Base-by-base conservation (phyloP, 2,329 filamentous ascomycete species). In the Shiraia sp. region DNA sequence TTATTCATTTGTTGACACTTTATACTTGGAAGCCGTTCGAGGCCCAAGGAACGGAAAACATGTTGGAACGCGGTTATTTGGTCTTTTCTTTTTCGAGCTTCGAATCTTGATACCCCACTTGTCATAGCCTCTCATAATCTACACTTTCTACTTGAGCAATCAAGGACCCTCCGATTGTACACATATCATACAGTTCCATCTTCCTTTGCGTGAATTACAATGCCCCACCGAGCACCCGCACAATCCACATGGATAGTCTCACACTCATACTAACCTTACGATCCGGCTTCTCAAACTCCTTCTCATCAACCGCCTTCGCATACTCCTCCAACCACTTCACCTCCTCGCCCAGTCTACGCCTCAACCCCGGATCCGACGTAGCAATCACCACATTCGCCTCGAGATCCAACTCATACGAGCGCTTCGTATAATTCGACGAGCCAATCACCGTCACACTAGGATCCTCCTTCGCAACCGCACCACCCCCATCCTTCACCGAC, bases 351-450 rank as follows among this genome's bases (percentile, higher is more conserved):
- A 97, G 72, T 37, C 84, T 79, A 43, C 73, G 73, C 69, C 89
- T 88, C 55, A 99, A 69, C 0, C 75, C 79, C 16, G 85, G 75
- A 59, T 97, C 86, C 15, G 77, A 76, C 1, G 93, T 99, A 4
- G 96, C 82, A 19, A 99, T 86, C 43, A 96, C 70, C 1, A 88
- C 88, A 24, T 95, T 93, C 0, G 87, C 88, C 67, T 99, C 93
- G 2, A 99, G 78, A 69, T 99, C 93, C 29, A 96, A 80, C 28
- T 86, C 86, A 70, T 99, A 97, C 63, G 89, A 95, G 32, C 93
- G 79, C 68, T 93, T 91, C 0, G 93, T 99, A 70, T 97, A 99
- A 65, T 99, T 99, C 8, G 87, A 93, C 64, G 88, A 95, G 1
- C 93, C 93, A 1, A 99, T 81, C 13, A 97, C 77, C 23, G 85